Conservation (phyloP, 2,329 filamentous ascomycete genomes). For the Aspergillus caelatus region DNA sequence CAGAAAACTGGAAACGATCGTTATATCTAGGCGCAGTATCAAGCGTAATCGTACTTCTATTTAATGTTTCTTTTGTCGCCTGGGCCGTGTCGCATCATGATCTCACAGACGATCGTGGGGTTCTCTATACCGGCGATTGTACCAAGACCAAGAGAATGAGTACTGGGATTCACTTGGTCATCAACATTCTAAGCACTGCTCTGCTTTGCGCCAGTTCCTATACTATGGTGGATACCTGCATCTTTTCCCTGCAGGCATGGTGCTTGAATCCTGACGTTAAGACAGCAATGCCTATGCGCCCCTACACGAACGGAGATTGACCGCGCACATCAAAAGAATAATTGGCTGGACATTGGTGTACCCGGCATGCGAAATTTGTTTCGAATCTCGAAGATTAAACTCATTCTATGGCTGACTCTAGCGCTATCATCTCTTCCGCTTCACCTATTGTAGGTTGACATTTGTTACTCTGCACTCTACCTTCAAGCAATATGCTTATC, state of each 20-base stretch:
- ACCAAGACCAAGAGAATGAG: not conserved
- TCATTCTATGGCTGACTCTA: not conserved
- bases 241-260: not conserved
- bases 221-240: constrained; percentile 5
- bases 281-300: constrained; percentile 14
- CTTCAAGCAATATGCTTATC: not conserved
- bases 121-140: constrained; percentile 8
- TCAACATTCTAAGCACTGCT: constrained; percentile 14
- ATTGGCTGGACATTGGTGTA: constrained; percentile 13
- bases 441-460: constrained; percentile 9
- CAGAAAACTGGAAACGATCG: constrained; percentile 1
- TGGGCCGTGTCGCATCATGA: constrained; percentile 4
- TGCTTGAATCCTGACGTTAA: not conserved
- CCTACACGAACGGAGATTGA: constrained; percentile 12
- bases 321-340: not conserved
- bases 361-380: constrained; percentile 3
- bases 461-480: not conserved
- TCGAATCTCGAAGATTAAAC: not conserved
- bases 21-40: not conserved
- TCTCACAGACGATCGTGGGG: not conserved
- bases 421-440: constrained; percentile 3
- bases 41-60: not conserved
- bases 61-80: constrained; percentile 1
- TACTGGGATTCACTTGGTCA: constrained; percentile 9
- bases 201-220: constrained; percentile 12